Evolutionary conservation across 768 basidiomycete genomes (phyloP), one percentile per base, ranked within the genome.

Genomic region (Boletellus ananas): DNA sequence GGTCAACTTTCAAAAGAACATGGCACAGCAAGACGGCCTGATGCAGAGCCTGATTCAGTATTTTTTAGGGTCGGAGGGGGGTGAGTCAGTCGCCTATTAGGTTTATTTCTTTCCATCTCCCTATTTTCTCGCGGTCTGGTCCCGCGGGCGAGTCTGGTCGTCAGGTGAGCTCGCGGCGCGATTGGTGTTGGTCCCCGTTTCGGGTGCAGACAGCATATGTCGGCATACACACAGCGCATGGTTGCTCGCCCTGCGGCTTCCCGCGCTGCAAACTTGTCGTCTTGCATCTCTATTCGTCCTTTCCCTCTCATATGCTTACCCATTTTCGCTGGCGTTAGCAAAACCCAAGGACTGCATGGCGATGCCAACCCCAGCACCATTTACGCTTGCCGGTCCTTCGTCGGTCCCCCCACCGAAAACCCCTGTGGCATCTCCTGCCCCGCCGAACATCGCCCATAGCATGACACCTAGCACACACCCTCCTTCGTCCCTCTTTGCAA

Each of bases 1-100:
- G 75, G 83, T 85, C 60, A 75, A 77, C 57, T 85, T 85, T 63
- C 85, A 87, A 68, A 71, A 79, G 52, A 81, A 80, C 57, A 80
- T 85, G 80, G 87, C 85, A 29, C 85, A 90, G 68, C 90, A 92
- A 72, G 92, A 94, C 58, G 81, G 80, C 36, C 66, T 92, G 47
- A 85, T 90, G 80, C 86, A 90, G 69, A 82, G 79, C 58, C 63
- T 93, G 52, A 84, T 94, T 58, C 82, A 85, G 50, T 90, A 89
- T 70, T 87, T 90, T 67, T 71, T 93, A 58, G 82, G 85, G 57
- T 70, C 79, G 55, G 89, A 90, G 70, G 75, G 74, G 54, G 76
- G 77, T 77, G 64, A 66, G 75, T 69, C 20, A 31, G 74, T 36
- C 33, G n/a, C 57, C 56, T 58, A 42, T 43, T 31, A 7, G 18